Base-by-base conservation (phyloP, 306 rosid species). In the Quercus glauca region DNA sequence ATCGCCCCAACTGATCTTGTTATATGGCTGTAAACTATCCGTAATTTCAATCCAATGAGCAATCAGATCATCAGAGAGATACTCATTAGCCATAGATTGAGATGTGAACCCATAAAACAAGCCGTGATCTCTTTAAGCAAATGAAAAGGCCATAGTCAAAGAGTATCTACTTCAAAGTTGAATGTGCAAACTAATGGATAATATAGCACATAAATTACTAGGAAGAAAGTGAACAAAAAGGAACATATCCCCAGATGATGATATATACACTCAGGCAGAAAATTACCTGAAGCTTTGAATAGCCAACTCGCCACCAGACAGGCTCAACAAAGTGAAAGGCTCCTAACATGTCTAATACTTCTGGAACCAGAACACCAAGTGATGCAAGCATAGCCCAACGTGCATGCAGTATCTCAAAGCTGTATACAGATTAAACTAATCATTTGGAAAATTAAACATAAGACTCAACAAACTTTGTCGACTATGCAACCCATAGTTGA, bases 321-420 rank as follows among this genome's bases (percentile, higher is more conserved):
- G 99, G 97, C 84, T 94, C 97, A 19, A 80, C 93, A 78, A 94
- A 94, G 88, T 94, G 95, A 89, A 91, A 90, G 77, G 89, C 86
- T 83, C 97, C 97, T 53, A 61, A 73, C 13, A 90, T 82, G 82
- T 94, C 91, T 74, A 92, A 87, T 69, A 87, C 81, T 87, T 94
- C 99, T 25, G 97, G 99, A 87, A 94, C 51, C 76, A 94, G 84
- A 64, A 86, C 97, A 74, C 97, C 97, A 11, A 92, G 74, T 58
- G 99, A 81, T 69, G 93, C 99, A 79, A 94, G 89, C 99, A 94
- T 94, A 73, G 99, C 99, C 99, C 99, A 94, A 73, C 99, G 97
- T 76, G 97, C 94, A 81, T 94, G 99, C 88, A 94, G 84, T 85
- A 94, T 87, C 89, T 94, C 99, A 73, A 94, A 92, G 90, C 97